Evolutionary conservation across 495 filamentous ascomycete genomes (phyloP), one percentile per base, ranked within the genome.

Genomic region (Astrothelium subdiscretum): DNA sequence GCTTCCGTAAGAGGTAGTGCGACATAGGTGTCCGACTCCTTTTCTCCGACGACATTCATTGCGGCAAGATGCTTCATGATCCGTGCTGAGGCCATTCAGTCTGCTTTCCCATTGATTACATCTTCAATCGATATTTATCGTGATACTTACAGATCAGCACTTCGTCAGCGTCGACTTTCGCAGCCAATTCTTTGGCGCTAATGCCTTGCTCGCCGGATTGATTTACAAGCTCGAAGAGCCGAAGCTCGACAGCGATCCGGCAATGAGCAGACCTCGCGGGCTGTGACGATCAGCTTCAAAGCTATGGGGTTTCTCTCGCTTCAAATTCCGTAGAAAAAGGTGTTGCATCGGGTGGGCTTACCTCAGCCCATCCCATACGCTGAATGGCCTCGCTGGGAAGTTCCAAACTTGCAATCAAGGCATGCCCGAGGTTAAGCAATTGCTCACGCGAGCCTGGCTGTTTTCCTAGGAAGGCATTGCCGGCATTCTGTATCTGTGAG

Each of bases 241-340:
- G 68, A 1, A 72, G 63, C 51, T 76, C 71, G 24, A 74, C 69
- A 13, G 70, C 72, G 5, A 74, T 61, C 20, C 75, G 75, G 40
- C 73, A 68, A 32, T 70, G 71, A 3, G 74, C 74, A 0, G 73
- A 70, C 64, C 64, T 63, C 12, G 75, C 74, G 26, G 74, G 75
- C 75, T 76, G 52, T 31, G 29, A 31, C 2, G 44, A 15, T 54
- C 13, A 63, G 48, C n/a, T n/a, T n/a, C n/a, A n/a, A n/a, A n/a
- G n/a, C n/a, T n/a, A n/a, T n/a, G n/a, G n/a, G n/a, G n/a, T n/a
- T n/a, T n/a, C n/a, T n/a, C n/a, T n/a, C n/a, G n/a, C n/a, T n/a
- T n/a, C 15, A 57, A 26, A 44, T 15, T 4, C 1, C 26, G 20
- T 12, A 24, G 24, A 1, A n/a, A 57, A 22, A 22, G 31, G 24